phyloP scores from a whole-genome alignment of 495 filamentous ascomycete genomes.

The Evansstolkia leycettana region DNA sequence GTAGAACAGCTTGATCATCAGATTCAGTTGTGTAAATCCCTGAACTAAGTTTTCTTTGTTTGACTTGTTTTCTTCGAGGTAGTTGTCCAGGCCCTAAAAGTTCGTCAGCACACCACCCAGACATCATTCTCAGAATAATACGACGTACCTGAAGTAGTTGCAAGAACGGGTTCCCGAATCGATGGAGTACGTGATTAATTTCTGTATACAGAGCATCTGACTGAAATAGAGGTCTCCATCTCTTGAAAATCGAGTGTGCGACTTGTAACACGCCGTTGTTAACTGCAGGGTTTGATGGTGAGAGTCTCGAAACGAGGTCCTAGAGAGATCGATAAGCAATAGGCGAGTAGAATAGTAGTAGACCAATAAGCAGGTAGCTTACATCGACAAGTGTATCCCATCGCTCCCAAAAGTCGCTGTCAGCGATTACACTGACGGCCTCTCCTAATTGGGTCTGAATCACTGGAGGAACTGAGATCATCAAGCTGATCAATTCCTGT shows the following conservation, averaged over 20 bases:
- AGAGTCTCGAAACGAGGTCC: conserved; percentile 83
- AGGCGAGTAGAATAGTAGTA: conserved; percentile 2
- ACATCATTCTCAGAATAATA: background rate
- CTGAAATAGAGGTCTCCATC: conserved; percentile 87
- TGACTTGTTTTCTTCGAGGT: conserved; percentile 60
- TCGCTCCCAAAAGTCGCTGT: conserved; percentile 90
- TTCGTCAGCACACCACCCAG: conserved; percentile 2
- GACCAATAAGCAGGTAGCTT: conserved; percentile 11
- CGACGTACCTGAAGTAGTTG: conserved; percentile 54
- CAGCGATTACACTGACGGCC: conserved; percentile 90
- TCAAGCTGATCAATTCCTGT: conserved; percentile 83
- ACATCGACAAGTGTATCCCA: conserved; percentile 90
- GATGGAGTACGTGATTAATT: conserved; percentile 82
- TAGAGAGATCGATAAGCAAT: conserved; percentile 13
- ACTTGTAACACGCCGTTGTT: conserved; percentile 95
- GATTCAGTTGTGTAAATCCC: conserved; percentile 68
- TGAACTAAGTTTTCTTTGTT: conserved; percentile 61
- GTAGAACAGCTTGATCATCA: conserved; percentile 83
- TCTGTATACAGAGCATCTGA: conserved; percentile 86
- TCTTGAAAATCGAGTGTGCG: conserved; percentile 93
- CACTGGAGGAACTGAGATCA: conserved; percentile 77
- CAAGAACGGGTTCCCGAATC: conserved; percentile 73
- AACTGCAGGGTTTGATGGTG: conserved; percentile 57
- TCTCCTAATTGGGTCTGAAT: conserved; percentile 93
- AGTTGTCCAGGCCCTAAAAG: conserved; percentile 56